These are phyloP conservation scores for Trifolium subterraneum DNA, from an alignment of 306 rosid species.

Conservation along the genomic window DNA sequence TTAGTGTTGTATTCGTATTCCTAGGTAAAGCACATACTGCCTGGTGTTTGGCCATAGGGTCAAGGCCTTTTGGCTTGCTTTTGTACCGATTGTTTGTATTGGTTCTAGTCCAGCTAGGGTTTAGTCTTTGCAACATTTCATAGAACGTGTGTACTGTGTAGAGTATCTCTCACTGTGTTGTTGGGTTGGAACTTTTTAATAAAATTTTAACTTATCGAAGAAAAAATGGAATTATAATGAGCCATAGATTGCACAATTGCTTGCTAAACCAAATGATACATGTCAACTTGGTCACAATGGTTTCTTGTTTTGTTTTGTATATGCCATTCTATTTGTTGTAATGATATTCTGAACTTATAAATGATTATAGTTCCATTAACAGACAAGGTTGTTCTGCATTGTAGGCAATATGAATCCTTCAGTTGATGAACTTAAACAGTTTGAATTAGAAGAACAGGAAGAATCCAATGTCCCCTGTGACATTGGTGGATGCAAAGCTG, in stretches of 20 bases:
- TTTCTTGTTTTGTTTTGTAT: not conserved
- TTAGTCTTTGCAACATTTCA: no score
- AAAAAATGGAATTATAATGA: not conserved
- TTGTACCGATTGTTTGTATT: no score
- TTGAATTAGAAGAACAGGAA: conserved; percentile 19
- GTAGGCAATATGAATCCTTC: conserved; percentile 41
- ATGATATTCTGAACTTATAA: not conserved
- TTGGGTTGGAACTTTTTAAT: no score
- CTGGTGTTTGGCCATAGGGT: no score
- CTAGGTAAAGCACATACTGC: no score
- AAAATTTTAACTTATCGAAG: no score
- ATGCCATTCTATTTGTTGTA: not conserved
- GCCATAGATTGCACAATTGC: not conserved
- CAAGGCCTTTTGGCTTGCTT: no score
- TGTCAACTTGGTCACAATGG: not conserved
- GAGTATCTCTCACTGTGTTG: no score
- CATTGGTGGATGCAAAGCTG: conserved; percentile 60
- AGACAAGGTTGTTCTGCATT: conserved; percentile 12
- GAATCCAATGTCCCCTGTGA: conserved; percentile 45
- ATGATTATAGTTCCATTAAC: not conserved
- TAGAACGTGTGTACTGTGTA: no score
- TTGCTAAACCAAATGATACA: not conserved
- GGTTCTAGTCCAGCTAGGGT: no score
- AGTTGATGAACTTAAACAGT: conserved; percentile 42
- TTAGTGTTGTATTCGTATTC: no score